phyloP scores from a whole-genome alignment of 305 asterid species.

The Fraxinus albicans region DNA sequence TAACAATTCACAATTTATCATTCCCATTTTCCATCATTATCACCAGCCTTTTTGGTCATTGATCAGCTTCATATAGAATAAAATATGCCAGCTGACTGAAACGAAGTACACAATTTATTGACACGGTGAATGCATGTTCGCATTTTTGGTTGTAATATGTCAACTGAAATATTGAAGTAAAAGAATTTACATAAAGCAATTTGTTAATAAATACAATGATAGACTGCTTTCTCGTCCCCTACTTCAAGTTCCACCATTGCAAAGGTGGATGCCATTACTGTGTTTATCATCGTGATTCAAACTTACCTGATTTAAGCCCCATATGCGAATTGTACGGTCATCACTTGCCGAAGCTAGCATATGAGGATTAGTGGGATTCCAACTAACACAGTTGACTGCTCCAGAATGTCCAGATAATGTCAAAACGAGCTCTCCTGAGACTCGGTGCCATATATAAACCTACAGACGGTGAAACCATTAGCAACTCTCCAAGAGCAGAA shows the following conservation, averaged over 20 bases:
- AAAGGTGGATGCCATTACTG: constrained; percentile 60
- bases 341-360: constrained; percentile 94
- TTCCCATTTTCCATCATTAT: background rate
- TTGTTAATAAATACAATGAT: constrained; percentile 29
- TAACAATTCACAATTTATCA: background rate
- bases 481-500: background rate
- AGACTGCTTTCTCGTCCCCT: background rate
- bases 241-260: constrained; percentile 70
- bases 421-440: constrained; percentile 50
- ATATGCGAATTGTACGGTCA: constrained; percentile 76
- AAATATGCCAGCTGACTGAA: constrained; percentile 3
- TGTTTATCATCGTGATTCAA: constrained; percentile 38
- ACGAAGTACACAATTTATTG: constrained; percentile 26
- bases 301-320: constrained; percentile 66
- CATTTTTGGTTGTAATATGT: constrained; percentile 39
- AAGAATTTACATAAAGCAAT: constrained; percentile 56
- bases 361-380: constrained; percentile 81
- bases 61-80: background rate
- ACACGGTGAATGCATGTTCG: constrained; percentile 43
- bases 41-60: background rate
- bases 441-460: constrained; percentile 76
- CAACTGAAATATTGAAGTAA: constrained; percentile 35
- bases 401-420: constrained; percentile 64
- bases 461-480: constrained; percentile 15
- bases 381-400: constrained; percentile 80